These are phyloP conservation scores for Fomitopsis serialis DNA, from an alignment of 768 basidiomycete species.

Conservation along the genomic window DNA sequence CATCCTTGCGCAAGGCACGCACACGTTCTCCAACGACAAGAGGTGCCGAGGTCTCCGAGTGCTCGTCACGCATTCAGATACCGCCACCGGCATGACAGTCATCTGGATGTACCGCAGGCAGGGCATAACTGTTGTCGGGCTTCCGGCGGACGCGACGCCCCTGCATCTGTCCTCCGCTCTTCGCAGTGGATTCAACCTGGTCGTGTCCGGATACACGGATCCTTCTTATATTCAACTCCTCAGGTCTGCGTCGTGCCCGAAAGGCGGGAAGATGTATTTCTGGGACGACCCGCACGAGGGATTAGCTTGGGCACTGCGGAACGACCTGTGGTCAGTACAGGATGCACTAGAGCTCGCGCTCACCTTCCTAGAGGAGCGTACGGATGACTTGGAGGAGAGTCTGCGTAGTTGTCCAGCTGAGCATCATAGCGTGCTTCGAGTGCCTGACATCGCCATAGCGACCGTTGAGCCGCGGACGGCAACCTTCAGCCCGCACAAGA, in stretches of 20 bases:
- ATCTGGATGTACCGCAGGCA: background rate
- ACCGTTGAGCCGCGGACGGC: background rate
- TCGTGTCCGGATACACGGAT: slow-evolving; percentile 7
- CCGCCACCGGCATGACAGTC: background rate
- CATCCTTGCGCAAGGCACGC: background rate
- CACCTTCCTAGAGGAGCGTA: no score
- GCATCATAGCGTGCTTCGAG: no score
- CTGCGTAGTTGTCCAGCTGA: no score
- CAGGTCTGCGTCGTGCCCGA: no score
- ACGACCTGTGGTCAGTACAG: slow-evolving; percentile 7
- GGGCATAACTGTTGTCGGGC: background rate
- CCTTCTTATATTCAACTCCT: background rate
- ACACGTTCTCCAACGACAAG: background rate
- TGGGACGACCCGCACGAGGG: slow-evolving; percentile 11
- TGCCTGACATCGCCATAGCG: no score
- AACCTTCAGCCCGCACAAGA: slow-evolving; percentile 24
- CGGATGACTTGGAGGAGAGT: no score
- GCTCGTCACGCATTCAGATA: slow-evolving; percentile 4
- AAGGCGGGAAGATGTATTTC: background rate
- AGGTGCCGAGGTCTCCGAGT: slow-evolving; percentile 1
- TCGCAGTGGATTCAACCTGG: background rate
- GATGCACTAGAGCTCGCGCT: slow-evolving; percentile 7
- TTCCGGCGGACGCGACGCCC: background rate
- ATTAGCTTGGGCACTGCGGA: background rate
- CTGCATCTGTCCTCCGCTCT: background rate